These are phyloP conservation scores for Fusarium verticillioides DNA, from an alignment of 2,329 filamentous ascomycete species.

Conservation along the genomic window DNA sequence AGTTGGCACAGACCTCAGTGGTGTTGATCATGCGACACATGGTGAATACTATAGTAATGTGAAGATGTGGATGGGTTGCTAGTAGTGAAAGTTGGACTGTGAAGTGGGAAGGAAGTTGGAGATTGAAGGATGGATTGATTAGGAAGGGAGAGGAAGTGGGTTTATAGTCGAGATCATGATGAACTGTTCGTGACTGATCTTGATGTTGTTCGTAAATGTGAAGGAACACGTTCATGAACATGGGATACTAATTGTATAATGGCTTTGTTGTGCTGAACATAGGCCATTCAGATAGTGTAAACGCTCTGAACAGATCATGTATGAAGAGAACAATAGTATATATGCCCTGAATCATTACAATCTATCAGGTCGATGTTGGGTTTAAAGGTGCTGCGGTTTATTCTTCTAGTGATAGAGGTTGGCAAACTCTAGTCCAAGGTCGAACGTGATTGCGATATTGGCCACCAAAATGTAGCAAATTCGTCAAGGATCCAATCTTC, in stretches of 20 bases:
- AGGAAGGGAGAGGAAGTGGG: rapidly evolving
- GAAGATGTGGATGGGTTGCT: no score
- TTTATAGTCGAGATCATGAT: background rate
- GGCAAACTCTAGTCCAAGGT: background rate
- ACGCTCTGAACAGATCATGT: background rate
- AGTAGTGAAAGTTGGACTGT: background rate
- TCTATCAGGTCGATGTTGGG: rapidly evolving
- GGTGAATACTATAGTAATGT: background rate
- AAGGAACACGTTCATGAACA: rapidly evolving
- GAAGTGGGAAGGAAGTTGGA: background rate
- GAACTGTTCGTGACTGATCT: rapidly evolving
- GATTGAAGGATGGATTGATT: background rate
- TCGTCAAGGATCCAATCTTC: no score
- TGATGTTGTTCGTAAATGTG: rapidly evolving
- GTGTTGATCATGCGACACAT: background rate
- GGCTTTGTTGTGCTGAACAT: background rate
- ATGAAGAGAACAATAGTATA: background rate
- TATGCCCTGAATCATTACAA: rapidly evolving
- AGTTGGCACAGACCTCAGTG: background rate
- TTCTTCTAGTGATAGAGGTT: background rate
- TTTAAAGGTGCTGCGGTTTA: rapidly evolving
- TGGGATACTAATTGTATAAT: background rate
- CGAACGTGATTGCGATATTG: background rate
- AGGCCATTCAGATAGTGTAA: rapidly evolving
- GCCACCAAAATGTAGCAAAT: background rate